Evolutionary conservation across 345 rosid species (phyloP), one percentile per base, ranked within the genome.

Genomic region (Kernera saxatilis): DNA sequence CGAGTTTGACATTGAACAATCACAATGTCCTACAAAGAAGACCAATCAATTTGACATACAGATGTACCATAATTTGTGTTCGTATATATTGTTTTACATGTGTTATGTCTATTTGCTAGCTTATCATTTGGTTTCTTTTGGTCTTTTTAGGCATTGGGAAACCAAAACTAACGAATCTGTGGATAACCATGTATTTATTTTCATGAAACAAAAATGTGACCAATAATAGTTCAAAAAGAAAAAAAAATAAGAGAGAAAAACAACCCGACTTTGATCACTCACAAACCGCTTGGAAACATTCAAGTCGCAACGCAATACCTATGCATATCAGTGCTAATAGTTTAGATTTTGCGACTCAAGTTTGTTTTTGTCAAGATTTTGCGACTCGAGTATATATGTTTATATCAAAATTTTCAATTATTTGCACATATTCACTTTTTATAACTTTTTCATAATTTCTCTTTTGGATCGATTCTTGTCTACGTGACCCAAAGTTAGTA

Each of bases 1-100:
- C 13, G 19, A 69, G 74, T 45, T 75, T 53, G 74, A 75, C 79
- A 69, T 53, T 37, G 33, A 75, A 75, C 74, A 62, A 67, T 75
- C 65, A 53, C 79, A 68, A 35, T 69, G 70, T 75, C 79, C 79
- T 69, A 75, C 74, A 53, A 44, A 29, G 13, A 61, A 33, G 40
- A 61, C 74, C 69, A 75, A 75, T 51, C 69, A 75, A 62, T 40
- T 58, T 68, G 56, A 44, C 25, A 69, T 39, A 30, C 56, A 45
- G 57, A 43, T 52, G 49, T 61, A 54, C 46, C 33, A 50, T 74
- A 57, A 74, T 69, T 30, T 54, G 58, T 56, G 50, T 52, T 61
- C 41, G 64, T 69, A 43, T 61, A 43, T 52, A 45, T 50, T 53
- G 74, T 53, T 61, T 69, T 62, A 29, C 79, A 75, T 69, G 79